phyloP scores from a whole-genome alignment of 1,284 basidiomycete species.

The Crocinoboletus sp. region DNA sequence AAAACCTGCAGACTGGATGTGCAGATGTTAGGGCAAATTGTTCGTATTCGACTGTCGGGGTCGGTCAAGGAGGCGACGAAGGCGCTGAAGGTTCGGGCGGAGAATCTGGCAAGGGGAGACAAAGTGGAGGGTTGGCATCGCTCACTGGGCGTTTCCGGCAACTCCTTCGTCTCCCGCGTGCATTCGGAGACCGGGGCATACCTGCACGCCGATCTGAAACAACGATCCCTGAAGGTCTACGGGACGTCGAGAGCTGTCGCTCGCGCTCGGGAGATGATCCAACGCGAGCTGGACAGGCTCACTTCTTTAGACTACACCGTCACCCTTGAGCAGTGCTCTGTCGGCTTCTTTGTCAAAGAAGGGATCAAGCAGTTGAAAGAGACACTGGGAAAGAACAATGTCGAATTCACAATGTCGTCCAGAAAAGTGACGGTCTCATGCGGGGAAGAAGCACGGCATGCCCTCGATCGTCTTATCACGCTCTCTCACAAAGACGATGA shows the following conservation, averaged over 20 bases:
- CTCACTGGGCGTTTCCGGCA: constrained; percentile 30
- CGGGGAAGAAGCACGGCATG: constrained; percentile 45
- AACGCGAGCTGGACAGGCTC: constrained; percentile 40
- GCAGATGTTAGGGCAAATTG: constrained; percentile 14
- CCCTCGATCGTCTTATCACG: constrained; percentile 39
- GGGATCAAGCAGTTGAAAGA: constrained; percentile 45
- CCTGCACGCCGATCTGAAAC: constrained; percentile 41
- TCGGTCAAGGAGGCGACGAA: constrained; percentile 47
- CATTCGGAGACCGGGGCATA: constrained; percentile 36
- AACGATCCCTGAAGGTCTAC: constrained; percentile 38
- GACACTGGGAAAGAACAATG: constrained; percentile 46
- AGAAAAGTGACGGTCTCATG: constrained; percentile 42
- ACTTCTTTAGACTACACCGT: constrained; percentile 38
- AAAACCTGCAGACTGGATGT: constrained; percentile 27
- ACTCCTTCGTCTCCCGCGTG: constrained; percentile 35
- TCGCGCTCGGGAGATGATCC: constrained; percentile 39
- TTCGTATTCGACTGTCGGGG: constrained; percentile 29
- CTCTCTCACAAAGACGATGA: constrained; percentile 32
- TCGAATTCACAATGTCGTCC: constrained; percentile 37
- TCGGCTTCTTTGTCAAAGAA: constrained; percentile 46
- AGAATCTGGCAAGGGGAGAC: constrained; percentile 48
- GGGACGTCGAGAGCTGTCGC: constrained; percentile 36
- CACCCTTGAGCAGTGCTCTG: constrained; percentile 32
- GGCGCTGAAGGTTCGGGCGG: constrained; percentile 54
- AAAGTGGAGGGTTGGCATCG: constrained; percentile 47